Base-by-base conservation (phyloP, 306 rosid species). In the Cucurbita moschata region DNA sequence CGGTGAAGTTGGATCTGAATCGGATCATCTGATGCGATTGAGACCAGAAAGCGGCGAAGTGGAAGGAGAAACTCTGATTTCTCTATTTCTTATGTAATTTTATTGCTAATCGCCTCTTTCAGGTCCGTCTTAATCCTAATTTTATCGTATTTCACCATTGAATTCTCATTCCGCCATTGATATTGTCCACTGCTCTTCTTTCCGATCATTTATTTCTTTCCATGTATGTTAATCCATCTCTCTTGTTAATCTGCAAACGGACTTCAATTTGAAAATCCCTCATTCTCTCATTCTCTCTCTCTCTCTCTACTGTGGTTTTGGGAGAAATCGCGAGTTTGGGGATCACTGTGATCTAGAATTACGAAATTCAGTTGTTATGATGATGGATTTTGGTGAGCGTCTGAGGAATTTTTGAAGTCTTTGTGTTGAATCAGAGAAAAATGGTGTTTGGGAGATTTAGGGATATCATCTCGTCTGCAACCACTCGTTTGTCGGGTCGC, bases 381-480 rank as follows among this genome's bases (percentile, higher is more conserved):
- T 57, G 56, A 37, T 38, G 75, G 71, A 63, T 44, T 55, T 73
- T 11, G 16, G 15, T 63, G 1, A 26, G 47, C 10, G 73, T 78
- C 51, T 46, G 55, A 39, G 30, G 35, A 74, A n/a, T 35, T 65
- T 0, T 37, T 73, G 44, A 71, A 74, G 10, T 58, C 8, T 62
- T 30, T 30, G 26, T 59, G 1, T 23, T 49, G 52, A 37, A 65
- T 7, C 35, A 64, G 70, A 73, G 69, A 77, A 82, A 59, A 53
- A 88, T 89, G 97, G 81, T 82, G 77, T 85, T 89, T 76, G 76
- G 82, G 61, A 79, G 85, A 76, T 79, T 88, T 80, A 78, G 83
- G 46, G 84, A 83, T 78, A 39, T 82, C 16, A 10, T 91, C 13
- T 75, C 85, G 59, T 75, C 82, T 14, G 64, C 74, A 7, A 71